Percentiles rank a stretch among this genome's conserved stretches.
phyloP scores from a whole-genome alignment of 2,329 filamentous ascomycete species.

The Verticillium longisporum region DNA sequence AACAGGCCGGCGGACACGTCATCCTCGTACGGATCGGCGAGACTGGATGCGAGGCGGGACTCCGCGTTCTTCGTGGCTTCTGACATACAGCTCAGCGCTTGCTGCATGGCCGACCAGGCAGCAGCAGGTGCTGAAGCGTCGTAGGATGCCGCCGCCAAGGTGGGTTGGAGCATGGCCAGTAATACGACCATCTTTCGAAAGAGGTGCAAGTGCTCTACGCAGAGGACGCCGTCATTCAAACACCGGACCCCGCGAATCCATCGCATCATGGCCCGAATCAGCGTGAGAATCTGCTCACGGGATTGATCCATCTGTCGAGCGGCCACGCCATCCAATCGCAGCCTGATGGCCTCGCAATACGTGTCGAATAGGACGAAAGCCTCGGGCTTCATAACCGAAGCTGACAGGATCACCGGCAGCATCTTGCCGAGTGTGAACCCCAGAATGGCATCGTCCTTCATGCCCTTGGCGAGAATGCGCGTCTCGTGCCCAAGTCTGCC shows the following conservation, averaged over 20 bases:
- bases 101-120: conserved; percentile 7
- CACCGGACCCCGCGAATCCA: conserved; percentile 11
- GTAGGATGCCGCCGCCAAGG: conserved; percentile 11
- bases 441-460: conserved; percentile 37
- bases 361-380: conserved; percentile 44
- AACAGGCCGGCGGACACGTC: conserved; percentile 13
- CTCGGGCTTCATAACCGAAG: conserved; percentile 23
- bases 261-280: conserved; percentile 14
- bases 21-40: background rate
- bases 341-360: conserved; percentile 36
- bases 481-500: conserved; percentile 39
- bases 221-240: conserved; percentile 5
- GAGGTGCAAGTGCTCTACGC: conserved; percentile 15
- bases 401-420: conserved; percentile 44
- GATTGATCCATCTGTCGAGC: conserved; percentile 28
- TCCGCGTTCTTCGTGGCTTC: conserved; percentile 3
- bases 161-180: conserved; percentile 12
- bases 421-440: conserved; percentile 44
- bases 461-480: conserved; percentile 37
- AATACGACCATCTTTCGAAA: conserved; percentile 12
- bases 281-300: conserved; percentile 19
- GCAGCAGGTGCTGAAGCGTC: background rate
- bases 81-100: background rate
- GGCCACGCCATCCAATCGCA: conserved; percentile 25
- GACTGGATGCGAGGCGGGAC: background rate